These are phyloP conservation scores for Vigna trinervia DNA, from an alignment of 306 rosid species.

Conservation along the genomic window DNA sequence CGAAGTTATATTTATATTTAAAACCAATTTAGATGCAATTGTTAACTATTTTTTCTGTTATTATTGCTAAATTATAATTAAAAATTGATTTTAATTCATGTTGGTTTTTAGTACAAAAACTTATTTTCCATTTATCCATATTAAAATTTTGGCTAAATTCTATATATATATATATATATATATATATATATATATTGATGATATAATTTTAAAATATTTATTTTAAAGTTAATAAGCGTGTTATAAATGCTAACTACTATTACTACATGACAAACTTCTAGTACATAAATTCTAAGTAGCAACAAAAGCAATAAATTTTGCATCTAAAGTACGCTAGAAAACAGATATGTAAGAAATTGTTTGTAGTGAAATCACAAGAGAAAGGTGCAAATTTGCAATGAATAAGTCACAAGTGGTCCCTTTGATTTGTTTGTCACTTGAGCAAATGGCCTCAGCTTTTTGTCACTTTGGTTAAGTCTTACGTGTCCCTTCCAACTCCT, in stretches of 20 bases:
- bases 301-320: neutral
- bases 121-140: too few species aligned
- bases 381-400: neutral
- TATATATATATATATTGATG: too few species aligned
- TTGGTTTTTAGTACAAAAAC: too few species aligned
- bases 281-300: neutral
- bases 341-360: conserved; percentile 12
- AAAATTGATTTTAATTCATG: neutral
- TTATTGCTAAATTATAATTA: too few species aligned
- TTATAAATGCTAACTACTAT: too few species aligned
- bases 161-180: too few species aligned
- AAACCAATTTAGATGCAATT: too few species aligned
- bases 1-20: too few species aligned
- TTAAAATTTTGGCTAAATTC: too few species aligned
- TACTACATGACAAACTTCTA: neutral
- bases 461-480: neutral
- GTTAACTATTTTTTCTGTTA: too few species aligned
- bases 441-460: conserved; percentile 15
- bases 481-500: conserved; percentile 5
- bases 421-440: conserved; percentile 18
- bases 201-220: too few species aligned
- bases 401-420: conserved; percentile 38
- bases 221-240: too few species aligned
- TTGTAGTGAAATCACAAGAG: conserved; percentile 23
- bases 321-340: neutral